Evolutionary conservation across 805 yeast species (phyloP).

Genomic region (Candida patagonica): DNA sequence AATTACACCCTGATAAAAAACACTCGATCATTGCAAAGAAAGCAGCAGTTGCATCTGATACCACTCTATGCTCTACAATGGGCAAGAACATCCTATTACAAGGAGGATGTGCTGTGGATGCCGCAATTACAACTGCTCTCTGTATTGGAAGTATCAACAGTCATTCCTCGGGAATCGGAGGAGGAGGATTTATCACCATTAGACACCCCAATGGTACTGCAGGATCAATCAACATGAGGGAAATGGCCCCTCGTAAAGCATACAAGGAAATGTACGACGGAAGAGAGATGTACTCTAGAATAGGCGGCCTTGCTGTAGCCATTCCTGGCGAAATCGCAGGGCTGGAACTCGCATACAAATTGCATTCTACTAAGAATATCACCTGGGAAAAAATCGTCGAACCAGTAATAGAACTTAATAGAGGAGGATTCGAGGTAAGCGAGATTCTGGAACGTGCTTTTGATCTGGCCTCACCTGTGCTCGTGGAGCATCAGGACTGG

Average conservation of each 20-base stretch:
- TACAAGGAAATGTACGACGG: slow-evolving; percentile 55
- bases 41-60: slow-evolving; percentile 57
- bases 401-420: slow-evolving; percentile 64
- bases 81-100: slow-evolving; percentile 45
- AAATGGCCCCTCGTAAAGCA: slow-evolving; percentile 66
- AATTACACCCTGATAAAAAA: slow-evolving; percentile 10
- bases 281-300: slow-evolving; percentile 40
- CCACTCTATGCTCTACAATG: slow-evolving; percentile 51
- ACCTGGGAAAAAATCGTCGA: slow-evolving; percentile 63
- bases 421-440: slow-evolving; percentile 53
- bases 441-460: slow-evolving; percentile 38
- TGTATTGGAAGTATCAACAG: slow-evolving; percentile 81
- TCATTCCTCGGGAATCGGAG: slow-evolving; percentile 85
- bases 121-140: slow-evolving; percentile 78
- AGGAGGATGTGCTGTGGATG: slow-evolving; percentile 85
- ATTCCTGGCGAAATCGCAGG: slow-evolving; percentile 92
- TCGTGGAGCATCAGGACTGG: slow-evolving; percentile 17
- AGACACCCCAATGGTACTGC: slow-evolving; percentile 37
- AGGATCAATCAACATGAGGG: slow-evolving; percentile 74
- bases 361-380: slow-evolving; percentile 63
- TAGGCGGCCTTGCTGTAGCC: slow-evolving; percentile 84
- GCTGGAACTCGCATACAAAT: slow-evolving; percentile 46
- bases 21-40: slow-evolving; percentile 11
- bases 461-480: slow-evolving; percentile 27
- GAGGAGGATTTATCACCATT: slow-evolving; percentile 72